Percentiles rank a stretch among this genome's conserved stretches.
These are phyloP conservation scores for Sorghum bicolor DNA, from an alignment of 176 grass and related monocot genomes.

Conservation along the genomic window Sorghum_bicolor_NCBIv3 NC_012874.2:6415501-6416000, in stretches of 20 bases:
- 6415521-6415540: conserved; percentile 77
- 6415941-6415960: not conserved
- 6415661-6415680: conserved; percentile 65
- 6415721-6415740: conserved; percentile 59
- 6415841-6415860: not conserved
- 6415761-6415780: not conserved
- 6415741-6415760: not conserved
- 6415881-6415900: not conserved
- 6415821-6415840: too few species aligned
- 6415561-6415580: not conserved
- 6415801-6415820: too few species aligned
- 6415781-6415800: not conserved
- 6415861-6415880: not conserved
- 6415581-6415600: not conserved
- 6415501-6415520: conserved; percentile 89
- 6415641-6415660: conserved; percentile 62
- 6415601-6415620: not conserved
- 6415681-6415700: conserved; percentile 51
- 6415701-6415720: conserved; percentile 46
- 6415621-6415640: conserved; percentile 60
- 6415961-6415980: not conserved
- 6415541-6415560: conserved; percentile 48
- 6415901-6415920: not conserved
- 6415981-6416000: not conserved
- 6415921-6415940: not conserved